Percentiles rank a stretch among this genome's conserved stretches.
phyloP scores from a whole-genome alignment of 1,139 yeast species.

The Chernovozyma sophiae-reginae region DNA sequence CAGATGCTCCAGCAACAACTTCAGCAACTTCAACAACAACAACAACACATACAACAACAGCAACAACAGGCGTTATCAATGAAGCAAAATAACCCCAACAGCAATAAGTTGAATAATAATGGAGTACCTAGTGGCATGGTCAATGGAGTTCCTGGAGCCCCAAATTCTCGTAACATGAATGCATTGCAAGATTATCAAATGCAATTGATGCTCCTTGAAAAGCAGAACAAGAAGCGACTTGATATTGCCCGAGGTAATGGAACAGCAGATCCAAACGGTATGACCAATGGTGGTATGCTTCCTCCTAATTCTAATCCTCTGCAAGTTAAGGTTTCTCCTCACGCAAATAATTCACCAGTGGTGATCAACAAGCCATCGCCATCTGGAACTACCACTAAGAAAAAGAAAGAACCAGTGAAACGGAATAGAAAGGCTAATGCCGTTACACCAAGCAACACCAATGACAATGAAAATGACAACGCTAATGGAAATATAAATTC shows the following conservation, averaged over 20 bases:
- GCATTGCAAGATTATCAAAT: slow-evolving; percentile 70
- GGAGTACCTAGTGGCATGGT: not conserved
- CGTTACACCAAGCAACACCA: slow-evolving; percentile 10
- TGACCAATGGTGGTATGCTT: slow-evolving; percentile 17
- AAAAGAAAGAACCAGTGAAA: slow-evolving; percentile 25
- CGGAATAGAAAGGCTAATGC: slow-evolving; percentile 30
- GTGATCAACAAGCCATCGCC: slow-evolving; percentile 38
- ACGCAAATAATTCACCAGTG: slow-evolving; percentile 26
- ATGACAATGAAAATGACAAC: slow-evolving; percentile 10
- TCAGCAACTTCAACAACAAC: slow-evolving; percentile 4
- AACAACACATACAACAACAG: slow-evolving; percentile 4
- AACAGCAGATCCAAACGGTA: slow-evolving; percentile 15
- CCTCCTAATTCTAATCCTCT: slow-evolving; percentile 12
- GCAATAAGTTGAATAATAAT: slow-evolving; percentile 2
- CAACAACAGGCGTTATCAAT: slow-evolving; percentile 2
- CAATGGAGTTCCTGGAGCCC: slow-evolving; percentile 7
- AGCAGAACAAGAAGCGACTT: slow-evolving; percentile 63
- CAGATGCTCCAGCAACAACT: slow-evolving; percentile 5
- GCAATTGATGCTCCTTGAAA: slow-evolving; percentile 68
- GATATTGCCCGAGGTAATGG: slow-evolving; percentile 40
- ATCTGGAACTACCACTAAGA: slow-evolving; percentile 11
- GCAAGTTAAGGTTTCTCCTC: slow-evolving; percentile 8
- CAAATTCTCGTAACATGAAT: slow-evolving; percentile 28
- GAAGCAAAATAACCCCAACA: not conserved
- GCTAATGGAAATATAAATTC: slow-evolving; percentile 5